Evolutionary conservation across 768 basidiomycete genomes (phyloP).

Genomic region (Phallus indusiatus): DNA sequence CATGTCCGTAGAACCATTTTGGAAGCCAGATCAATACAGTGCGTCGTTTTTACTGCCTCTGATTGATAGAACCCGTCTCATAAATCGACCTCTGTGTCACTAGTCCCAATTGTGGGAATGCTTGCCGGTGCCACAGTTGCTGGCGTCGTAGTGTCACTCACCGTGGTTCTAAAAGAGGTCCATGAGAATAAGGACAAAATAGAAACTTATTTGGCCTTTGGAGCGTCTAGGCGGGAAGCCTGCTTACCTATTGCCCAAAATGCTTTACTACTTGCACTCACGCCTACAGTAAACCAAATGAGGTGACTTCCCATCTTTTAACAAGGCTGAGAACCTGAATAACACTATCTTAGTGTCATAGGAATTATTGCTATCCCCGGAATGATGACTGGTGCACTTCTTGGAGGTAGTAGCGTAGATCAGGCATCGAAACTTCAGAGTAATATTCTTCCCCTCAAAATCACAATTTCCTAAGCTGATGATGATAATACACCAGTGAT

Average conservation of each 20-base stretch:
- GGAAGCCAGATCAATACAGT: conserved; percentile 80
- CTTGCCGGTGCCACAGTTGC: conserved; percentile 73
- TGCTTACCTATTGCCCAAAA: conserved; percentile 71
- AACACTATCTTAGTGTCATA: conserved; percentile 39
- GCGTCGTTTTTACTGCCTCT: conserved; percentile 16
- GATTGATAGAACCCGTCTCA: not conserved
- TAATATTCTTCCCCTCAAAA: conserved; percentile 9
- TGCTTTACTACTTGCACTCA: conserved; percentile 68
- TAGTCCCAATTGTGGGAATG: conserved; percentile 83
- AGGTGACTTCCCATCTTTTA: conserved; percentile 34
- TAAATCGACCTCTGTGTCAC: not conserved
- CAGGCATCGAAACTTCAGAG: conserved; percentile 80
- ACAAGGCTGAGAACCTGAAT: not conserved
- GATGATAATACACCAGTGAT: conserved; percentile 37
- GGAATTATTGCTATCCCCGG: conserved; percentile 77
- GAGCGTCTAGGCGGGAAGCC: conserved; percentile 76
- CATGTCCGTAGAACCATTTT: conserved; percentile 71
- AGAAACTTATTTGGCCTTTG: conserved; percentile 79
- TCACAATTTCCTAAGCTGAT: not conserved
- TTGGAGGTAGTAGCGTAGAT: conserved; percentile 75
- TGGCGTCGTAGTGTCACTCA: conserved; percentile 60
- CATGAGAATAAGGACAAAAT: conserved; percentile 81
- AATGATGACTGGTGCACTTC: conserved; percentile 89
- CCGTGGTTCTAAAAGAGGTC: conserved; percentile 66
- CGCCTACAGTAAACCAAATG: conserved; percentile 82